Percentiles rank a stretch among this genome's conserved stretches.
These are phyloP conservation scores for Naumovozyma baii DNA, from an alignment of 805 yeast genomes.

Conservation along the genomic window DNA sequence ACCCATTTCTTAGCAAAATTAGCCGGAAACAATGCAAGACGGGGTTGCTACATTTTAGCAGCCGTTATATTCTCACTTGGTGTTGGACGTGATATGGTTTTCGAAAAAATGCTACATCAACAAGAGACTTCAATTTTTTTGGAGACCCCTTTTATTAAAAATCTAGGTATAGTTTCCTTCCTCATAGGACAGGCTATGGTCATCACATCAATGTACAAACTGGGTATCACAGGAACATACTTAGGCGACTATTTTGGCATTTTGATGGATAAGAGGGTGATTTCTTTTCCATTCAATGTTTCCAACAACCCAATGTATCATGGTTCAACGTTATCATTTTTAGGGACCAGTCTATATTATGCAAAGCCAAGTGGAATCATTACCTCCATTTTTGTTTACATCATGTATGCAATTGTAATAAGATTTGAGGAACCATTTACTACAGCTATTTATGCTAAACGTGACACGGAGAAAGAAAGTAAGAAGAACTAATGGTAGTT, in stretches of 20 bases:
- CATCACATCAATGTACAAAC: conserved; percentile 74
- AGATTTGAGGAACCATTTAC: conserved; percentile 95
- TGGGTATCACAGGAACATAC: conserved; percentile 94
- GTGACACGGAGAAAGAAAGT: conserved; percentile 30
- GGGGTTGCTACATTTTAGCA: conserved; percentile 83
- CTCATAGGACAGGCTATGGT: conserved; percentile 74
- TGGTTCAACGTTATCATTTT: conserved; percentile 80
- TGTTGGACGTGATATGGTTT: conserved; percentile 64
- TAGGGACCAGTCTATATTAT: conserved; percentile 81
- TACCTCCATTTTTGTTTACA: conserved; percentile 60
- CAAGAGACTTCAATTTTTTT: conserved; percentile 53
- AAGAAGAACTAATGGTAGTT: too few relatives aligned
- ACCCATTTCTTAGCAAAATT: conserved; percentile 67
- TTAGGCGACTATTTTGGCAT: conserved; percentile 96
- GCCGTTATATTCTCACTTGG: conserved; percentile 78
- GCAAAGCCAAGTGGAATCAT: conserved; percentile 86
- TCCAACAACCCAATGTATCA: conserved; percentile 94
- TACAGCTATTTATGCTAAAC: conserved; percentile 74
- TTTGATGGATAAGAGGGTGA: conserved; percentile 80
- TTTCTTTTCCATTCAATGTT: conserved; percentile 87
- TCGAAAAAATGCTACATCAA: conserved; percentile 56
- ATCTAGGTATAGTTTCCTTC: conserved; percentile 48
- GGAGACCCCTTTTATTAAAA: conserved; percentile 33
- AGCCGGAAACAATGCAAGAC: conserved; percentile 55
- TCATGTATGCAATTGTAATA: conserved; percentile 78